phyloP scores from a whole-genome alignment of 495 filamentous ascomycete species.

The Annulohypoxylon maeteangense region DNA sequence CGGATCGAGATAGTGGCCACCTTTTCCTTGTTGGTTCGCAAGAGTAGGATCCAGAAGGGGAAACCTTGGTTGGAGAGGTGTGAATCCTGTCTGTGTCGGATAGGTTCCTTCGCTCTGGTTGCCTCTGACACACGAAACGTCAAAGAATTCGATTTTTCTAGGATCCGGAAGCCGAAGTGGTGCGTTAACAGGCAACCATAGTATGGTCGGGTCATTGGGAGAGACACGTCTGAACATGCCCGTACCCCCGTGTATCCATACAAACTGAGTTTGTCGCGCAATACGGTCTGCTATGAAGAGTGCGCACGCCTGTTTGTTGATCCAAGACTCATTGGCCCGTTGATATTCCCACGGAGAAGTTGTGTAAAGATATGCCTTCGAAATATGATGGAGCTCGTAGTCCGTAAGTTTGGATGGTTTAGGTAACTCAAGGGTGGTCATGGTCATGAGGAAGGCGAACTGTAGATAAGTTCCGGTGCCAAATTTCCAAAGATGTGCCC shows the following conservation, averaged over 20 bases:
- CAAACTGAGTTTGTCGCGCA: constrained; percentile 9
- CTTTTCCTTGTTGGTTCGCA: background rate
- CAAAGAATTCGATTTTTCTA: constrained; percentile 29
- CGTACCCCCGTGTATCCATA: background rate
- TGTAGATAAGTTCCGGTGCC: constrained; percentile 18
- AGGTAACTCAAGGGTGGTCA: constrained; percentile 15
- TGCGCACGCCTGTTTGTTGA: constrained; percentile 23
- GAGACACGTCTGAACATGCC: too few relatives aligned
- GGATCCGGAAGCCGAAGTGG: constrained; percentile 17
- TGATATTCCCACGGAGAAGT: constrained; percentile 1
- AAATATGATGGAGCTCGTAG: background rate
- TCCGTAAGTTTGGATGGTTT: background rate
- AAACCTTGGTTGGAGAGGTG: constrained; percentile 25
- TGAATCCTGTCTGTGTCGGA: background rate
- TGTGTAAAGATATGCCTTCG: too few relatives aligned
- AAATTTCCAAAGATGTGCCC: constrained; percentile 4
- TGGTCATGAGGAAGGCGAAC: constrained; percentile 28
- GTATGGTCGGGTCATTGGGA: too few relatives aligned
- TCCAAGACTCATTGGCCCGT: constrained; percentile 19
- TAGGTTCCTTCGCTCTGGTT: background rate
- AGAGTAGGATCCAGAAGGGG: constrained; percentile 27
- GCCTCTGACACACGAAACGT: constrained; percentile 20
- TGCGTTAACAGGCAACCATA: background rate
- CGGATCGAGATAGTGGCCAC: constrained; percentile 30
- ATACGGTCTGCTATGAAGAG: constrained; percentile 22